These are phyloP conservation scores for Sophora flavescens DNA, from an alignment of 306 rosid species.

Conservation along the genomic window DNA sequence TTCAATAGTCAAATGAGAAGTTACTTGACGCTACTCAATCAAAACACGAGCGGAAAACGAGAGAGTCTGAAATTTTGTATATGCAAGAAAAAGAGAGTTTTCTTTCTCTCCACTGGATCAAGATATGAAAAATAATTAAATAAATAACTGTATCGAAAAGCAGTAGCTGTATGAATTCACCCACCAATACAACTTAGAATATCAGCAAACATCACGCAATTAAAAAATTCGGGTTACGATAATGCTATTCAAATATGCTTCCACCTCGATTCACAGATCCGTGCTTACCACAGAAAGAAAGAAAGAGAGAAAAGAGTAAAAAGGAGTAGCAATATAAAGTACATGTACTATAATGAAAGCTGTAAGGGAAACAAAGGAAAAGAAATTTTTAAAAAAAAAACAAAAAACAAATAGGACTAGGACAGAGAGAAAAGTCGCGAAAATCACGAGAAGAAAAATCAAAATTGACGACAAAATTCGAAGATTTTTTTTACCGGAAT, in stretches of 20 bases:
- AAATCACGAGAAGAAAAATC: background rate
- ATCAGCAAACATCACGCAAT: conserved; percentile 56
- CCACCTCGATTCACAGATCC: conserved; percentile 55
- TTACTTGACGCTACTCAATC: background rate
- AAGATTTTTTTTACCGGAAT: conserved; percentile 58
- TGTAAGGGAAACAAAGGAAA: background rate
- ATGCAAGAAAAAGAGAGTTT: too few relatives aligned
- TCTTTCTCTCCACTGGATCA: too few relatives aligned
- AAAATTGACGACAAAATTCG: background rate
- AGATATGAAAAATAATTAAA: background rate
- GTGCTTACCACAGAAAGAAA: conserved; percentile 16
- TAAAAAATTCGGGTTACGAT: conserved; percentile 29
- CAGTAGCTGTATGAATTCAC: conserved; percentile 24
- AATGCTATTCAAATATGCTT: conserved; percentile 43
- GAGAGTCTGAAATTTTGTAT: background rate
- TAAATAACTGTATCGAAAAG: background rate
- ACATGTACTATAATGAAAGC: background rate
- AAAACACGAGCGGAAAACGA: background rate
- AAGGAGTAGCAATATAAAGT: background rate
- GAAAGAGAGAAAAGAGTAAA: background rate
- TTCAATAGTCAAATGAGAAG: background rate
- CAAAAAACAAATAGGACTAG: too few relatives aligned
- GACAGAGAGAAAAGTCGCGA: conserved; percentile 16
- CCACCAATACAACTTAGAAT: conserved; percentile 63
- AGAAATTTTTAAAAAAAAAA: background rate